Evolutionary conservation across 176 grass and related monocot genomes (phyloP), one percentile per base, ranked within the genome.

Genomic region (Secale cereale): DNA sequence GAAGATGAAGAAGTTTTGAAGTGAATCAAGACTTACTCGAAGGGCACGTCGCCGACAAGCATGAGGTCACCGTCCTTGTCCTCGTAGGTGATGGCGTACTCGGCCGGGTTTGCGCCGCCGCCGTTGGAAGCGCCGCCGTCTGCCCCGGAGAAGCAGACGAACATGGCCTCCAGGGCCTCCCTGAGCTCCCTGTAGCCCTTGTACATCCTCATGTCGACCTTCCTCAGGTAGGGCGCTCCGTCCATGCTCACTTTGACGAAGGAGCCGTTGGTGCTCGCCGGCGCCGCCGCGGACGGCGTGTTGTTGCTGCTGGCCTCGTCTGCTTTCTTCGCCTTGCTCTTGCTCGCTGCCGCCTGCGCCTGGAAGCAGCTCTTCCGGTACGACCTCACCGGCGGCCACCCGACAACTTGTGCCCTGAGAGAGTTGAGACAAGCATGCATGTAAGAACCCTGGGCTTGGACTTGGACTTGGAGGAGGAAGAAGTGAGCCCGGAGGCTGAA

Each of bases 171-270:
- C 45, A 97, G 85, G 19, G 85, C 90, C 81, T 92, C 92, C 39
- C 90, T 80, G 64, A 97, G 92, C 77, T 97, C 94, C 83, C 89
- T 85, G 90, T 97, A 97, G 22, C 86, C 86, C 83, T 87, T 87
- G 86, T 89, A 97, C 76, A 87, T 86, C 57, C 60, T 87, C 13
- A 97, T 74, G 86, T 97, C 94, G 17, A 97, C 70, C 85, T 97
- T 97, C 57, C 95, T 85, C 52, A 97, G 82, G 75, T 93, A 97
- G 1, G 95, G 95, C 13, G 92, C 92, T 10, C 92, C 95, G 65
- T 97, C 95, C 95, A 97, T 97, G 89, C 95, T 94, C 59, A 97
- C 95, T 69, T 97, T 97, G 6, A 97, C 92, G 25, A 90, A 89
- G 1, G 87, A 85, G 20, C 76, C 22, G 10, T 30, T 30, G 32